phyloP scores from a whole-genome alignment of 345 rosid species.

The Sisymbrium altissimum region DNA sequence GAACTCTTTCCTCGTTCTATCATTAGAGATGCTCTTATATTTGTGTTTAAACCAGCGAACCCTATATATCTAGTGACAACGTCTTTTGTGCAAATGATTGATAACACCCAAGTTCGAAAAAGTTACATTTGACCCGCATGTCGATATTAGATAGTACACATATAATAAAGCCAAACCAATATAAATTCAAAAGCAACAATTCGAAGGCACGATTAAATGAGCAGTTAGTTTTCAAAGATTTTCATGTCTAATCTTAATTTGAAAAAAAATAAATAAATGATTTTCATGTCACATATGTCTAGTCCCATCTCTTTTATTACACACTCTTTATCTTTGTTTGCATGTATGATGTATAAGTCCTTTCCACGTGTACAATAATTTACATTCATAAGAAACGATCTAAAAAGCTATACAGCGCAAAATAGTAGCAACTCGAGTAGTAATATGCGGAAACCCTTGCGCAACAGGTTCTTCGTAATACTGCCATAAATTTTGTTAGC shows the following conservation, averaged over 20 bases:
- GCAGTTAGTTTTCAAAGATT: conserved; percentile 24
- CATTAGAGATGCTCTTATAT: no score
- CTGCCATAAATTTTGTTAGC: not conserved
- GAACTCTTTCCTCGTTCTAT: no score
- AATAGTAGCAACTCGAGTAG: not conserved
- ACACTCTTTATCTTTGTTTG: not conserved
- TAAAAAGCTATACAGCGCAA: not conserved
- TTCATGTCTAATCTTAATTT: conserved; percentile 11
- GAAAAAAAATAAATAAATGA: no score
- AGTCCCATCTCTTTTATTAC: conserved; percentile 29
- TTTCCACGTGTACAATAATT: conserved; percentile 16
- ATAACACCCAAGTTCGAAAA: not conserved
- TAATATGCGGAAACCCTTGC: not conserved
- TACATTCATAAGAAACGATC: not conserved
- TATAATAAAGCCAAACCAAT: conserved; percentile 2
- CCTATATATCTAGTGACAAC: not conserved
- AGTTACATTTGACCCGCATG: not conserved
- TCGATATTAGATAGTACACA: not conserved
- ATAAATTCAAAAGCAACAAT: conserved; percentile 18
- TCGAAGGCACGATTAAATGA: conserved; percentile 23
- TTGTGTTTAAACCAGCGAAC: not conserved
- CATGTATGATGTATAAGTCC: conserved; percentile 16
- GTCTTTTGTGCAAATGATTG: not conserved
- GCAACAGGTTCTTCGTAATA: not conserved
- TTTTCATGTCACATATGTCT: not conserved